Evolutionary conservation across 208 protist species (phyloP).

Genomic region (Crithidia mellificae): DNA sequence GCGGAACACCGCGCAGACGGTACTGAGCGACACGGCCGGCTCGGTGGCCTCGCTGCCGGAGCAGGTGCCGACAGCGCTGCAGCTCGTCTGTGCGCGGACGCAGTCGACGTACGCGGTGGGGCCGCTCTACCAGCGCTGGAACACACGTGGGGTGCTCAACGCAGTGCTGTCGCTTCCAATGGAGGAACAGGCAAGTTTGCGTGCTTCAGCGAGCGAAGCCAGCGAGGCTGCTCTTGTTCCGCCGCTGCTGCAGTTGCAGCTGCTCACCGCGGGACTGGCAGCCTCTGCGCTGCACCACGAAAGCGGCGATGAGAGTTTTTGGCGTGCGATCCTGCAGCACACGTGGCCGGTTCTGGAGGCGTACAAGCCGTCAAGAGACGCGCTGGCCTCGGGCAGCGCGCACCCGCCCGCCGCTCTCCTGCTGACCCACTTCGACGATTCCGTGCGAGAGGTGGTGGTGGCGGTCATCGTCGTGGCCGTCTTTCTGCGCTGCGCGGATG

Average conservation of each 20-base stretch:
- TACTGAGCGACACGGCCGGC: constrained; percentile 9
- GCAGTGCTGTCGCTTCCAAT: constrained; percentile 39
- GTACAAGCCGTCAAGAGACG: background rate
- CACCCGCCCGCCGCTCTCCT: background rate
- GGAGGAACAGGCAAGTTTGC: too few species aligned
- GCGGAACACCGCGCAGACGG: background rate
- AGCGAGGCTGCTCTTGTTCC: background rate
- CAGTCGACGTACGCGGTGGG: constrained; percentile 57
- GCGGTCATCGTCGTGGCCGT: constrained; percentile 19
- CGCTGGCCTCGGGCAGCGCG: background rate
- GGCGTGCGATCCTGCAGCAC: constrained; percentile 7
- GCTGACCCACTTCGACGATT: background rate
- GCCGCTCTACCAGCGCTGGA: constrained; percentile 74
- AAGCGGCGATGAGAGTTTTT: constrained; percentile 4
- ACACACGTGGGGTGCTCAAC: constrained; percentile 63
- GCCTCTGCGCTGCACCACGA: background rate
- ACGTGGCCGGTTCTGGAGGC: constrained; percentile 23
- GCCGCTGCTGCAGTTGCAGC: constrained; percentile 34
- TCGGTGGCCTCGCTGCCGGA: background rate
- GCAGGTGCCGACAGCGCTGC: constrained; percentile 5
- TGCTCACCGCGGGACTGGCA: constrained; percentile 52
- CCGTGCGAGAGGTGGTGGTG: constrained; percentile 5
- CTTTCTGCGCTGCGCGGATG: constrained; percentile 26
- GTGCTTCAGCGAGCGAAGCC: background rate
- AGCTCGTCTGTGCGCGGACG: constrained; percentile 55